These are phyloP conservation scores for Globisporangium canariense DNA, from an alignment of 352 stramenopile genomes.

Conservation along the genomic window DNA sequence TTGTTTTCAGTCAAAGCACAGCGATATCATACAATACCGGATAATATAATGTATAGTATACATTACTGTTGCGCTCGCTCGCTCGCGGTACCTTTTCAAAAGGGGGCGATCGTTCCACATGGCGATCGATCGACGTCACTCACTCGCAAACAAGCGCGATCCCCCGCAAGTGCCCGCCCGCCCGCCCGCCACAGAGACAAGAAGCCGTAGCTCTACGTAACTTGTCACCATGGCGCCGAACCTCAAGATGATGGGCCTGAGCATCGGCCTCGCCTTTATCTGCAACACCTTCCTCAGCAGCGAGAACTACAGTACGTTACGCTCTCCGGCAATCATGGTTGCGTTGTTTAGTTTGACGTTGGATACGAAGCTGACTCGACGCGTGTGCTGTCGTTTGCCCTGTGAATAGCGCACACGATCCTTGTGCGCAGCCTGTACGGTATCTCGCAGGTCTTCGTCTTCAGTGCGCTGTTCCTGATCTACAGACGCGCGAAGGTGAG, in stretches of 20 bases:
- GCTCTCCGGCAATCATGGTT: too few relatives aligned
- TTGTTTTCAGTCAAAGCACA: not conserved
- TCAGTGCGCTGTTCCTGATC: conserved; percentile 48
- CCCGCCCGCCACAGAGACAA: not conserved
- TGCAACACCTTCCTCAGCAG: conserved; percentile 69
- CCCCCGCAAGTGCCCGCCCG: not conserved
- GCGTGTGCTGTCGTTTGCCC: not conserved
- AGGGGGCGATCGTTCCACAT: not conserved
- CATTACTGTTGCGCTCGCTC: not conserved
- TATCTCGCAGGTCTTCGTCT: conserved; percentile 68
- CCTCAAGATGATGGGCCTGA: conserved; percentile 78
- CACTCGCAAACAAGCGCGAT: conserved; percentile 1
- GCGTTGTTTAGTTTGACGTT: not conserved
- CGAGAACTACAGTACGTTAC: conserved; percentile 47
- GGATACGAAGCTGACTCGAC: not conserved
- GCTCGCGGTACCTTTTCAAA: not conserved
- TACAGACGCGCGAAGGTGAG: conserved; percentile 60
- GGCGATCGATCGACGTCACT: conserved; percentile 2
- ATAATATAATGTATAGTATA: not conserved
- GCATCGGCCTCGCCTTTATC: conserved; percentile 51
- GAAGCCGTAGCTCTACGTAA: too few relatives aligned
- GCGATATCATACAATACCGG: not conserved
- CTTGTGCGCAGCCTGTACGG: conserved; percentile 53
- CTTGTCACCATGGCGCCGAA: conserved; percentile 55
- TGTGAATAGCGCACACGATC: conserved; percentile 59